phyloP scores from a whole-genome alignment of 441 rosid species.

The Populus hybrid region DNA sequence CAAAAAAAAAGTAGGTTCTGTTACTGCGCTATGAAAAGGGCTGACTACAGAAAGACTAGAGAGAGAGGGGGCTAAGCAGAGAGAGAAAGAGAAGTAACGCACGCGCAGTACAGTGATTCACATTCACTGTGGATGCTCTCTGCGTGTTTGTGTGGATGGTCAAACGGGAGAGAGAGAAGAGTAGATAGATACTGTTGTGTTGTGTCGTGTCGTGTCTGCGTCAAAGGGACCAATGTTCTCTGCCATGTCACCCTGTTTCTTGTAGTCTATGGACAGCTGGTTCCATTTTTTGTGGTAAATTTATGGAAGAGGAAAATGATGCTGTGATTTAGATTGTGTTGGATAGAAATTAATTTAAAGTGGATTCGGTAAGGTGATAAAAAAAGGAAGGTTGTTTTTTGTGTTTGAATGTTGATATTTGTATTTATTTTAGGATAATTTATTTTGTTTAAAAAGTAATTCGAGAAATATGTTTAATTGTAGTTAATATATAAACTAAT shows the following conservation, averaged over 20 bases:
- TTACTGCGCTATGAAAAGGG: constrained; percentile 34
- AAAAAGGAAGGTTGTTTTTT: not conserved
- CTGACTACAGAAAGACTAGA: constrained; percentile 7
- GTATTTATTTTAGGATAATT: no score
- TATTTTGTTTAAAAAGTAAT: no score
- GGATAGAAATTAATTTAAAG: not conserved
- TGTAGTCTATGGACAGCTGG: not conserved
- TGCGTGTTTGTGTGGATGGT: not conserved
- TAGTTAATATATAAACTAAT: no score
- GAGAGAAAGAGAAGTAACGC: constrained; percentile 2
- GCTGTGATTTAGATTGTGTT: not conserved
- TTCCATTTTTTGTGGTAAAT: not conserved
- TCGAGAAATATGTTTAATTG: no score
- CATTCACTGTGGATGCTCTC: not conserved
- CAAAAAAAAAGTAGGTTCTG: not conserved
- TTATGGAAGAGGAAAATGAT: not conserved
- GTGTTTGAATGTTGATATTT: no score
- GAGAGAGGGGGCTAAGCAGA: constrained; percentile 14
- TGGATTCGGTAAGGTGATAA: not conserved
- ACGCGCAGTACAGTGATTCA: constrained; percentile 5
- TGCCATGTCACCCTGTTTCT: not conserved
- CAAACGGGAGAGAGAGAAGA: not conserved
- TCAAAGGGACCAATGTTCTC: not conserved
- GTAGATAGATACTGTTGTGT: not conserved
- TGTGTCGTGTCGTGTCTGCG: not conserved